Evolutionary conservation across 2,329 filamentous ascomycete genomes (phyloP).

Genomic region (Verticillium nubilum): DNA sequence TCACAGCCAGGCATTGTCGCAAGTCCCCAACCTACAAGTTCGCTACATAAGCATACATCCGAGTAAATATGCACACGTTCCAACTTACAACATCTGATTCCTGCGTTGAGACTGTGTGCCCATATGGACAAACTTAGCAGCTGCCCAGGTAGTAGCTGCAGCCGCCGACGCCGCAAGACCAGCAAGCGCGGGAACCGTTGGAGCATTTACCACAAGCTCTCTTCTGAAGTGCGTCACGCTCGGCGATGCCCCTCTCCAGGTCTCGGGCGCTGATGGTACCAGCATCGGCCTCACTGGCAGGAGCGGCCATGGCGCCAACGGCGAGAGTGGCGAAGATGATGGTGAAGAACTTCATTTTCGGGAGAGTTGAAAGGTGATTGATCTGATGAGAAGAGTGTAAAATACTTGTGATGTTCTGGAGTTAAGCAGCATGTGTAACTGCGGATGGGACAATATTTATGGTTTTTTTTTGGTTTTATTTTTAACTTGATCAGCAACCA

Average conservation of each 20-base stretch:
- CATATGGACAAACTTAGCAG: not conserved
- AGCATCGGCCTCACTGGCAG: not conserved
- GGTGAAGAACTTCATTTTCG: conserved; percentile 1
- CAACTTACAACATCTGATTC: not conserved
- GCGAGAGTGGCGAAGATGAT: not conserved
- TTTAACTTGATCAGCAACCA: no score
- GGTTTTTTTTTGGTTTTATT: no score
- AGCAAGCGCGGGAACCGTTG: not conserved
- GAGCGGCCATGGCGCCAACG: not conserved
- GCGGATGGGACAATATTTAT: not conserved
- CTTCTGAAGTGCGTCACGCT: not conserved
- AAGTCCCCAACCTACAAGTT: no score
- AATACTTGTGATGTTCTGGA: not conserved
- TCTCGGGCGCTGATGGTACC: not conserved
- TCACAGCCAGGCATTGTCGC: no score
- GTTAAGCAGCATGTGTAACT: not conserved
- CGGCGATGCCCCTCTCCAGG: not conserved
- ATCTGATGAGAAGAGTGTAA: not conserved
- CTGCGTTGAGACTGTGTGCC: not conserved
- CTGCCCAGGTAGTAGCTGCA: not conserved
- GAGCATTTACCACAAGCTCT: not conserved
- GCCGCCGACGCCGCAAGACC: not conserved
- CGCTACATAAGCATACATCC: no score
- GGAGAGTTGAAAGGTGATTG: not conserved
- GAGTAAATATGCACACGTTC: no score